These are phyloP conservation scores for Melanopsichium pennsylvanicum DNA, from an alignment of 1,284 basidiomycete genomes.

Conservation along the genomic window DNA sequence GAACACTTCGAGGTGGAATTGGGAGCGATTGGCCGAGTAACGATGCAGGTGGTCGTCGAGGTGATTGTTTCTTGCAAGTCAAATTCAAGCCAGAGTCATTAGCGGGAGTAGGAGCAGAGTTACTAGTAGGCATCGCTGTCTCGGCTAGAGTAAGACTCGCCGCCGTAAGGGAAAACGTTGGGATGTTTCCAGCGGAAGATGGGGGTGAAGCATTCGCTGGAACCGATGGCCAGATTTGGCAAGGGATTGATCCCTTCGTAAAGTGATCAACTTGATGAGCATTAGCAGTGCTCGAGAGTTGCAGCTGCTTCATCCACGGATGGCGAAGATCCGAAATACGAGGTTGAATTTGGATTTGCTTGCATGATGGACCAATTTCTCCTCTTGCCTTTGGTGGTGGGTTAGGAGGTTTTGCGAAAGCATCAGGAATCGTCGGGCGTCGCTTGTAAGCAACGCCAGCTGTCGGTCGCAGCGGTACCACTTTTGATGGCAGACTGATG, in stretches of 20 bases:
- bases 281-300: conserved; percentile 11
- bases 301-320: conserved; percentile 44
- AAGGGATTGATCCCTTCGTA: no score
- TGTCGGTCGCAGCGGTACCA: conserved; percentile 16
- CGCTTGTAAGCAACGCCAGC: conserved; percentile 6
- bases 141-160: conserved; percentile 10
- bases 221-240: conserved; percentile 17
- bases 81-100: not conserved
- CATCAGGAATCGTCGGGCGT: conserved; percentile 27
- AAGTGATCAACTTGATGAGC: no score
- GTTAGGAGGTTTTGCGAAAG: no score
- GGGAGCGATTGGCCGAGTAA: conserved; percentile 33
- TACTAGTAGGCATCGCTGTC: no score
- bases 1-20: conserved; percentile 30
- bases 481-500: conserved; percentile 17
- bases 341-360: not conserved
- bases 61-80: not conserved
- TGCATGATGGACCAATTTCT: no score
- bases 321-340: conserved; percentile 31
- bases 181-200: not conserved
- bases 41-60: conserved; percentile 26
- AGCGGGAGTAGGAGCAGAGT: no score
- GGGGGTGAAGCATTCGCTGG: conserved; percentile 1
- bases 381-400: no score
- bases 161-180: conserved; percentile 15